A percentile compares a stretch with the other conserved stretches of the same genome.
These are phyloP conservation scores for Phytopythium chamaehyphon DNA, from an alignment of 352 stramenopile species.

Conservation along the genomic window DNA sequence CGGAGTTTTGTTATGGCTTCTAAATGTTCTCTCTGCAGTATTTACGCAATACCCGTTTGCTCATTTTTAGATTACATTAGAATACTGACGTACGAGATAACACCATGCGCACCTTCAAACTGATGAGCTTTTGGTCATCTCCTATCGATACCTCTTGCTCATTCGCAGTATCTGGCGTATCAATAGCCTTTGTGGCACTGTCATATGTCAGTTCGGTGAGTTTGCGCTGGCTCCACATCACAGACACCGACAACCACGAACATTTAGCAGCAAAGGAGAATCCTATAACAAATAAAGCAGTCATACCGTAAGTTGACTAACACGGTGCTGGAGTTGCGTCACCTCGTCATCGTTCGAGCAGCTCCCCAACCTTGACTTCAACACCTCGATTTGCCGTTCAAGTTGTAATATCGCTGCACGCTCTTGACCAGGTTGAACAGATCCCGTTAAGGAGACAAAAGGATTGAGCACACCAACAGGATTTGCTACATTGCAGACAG, in stretches of 20 bases:
- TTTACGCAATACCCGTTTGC: neutral
- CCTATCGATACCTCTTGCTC: constrained; percentile 5
- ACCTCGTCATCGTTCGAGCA: constrained; percentile 9
- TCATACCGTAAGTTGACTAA: constrained; percentile 24
- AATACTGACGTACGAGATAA: neutral
- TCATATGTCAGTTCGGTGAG: constrained; percentile 14
- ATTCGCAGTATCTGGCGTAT: neutral
- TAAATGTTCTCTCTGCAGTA: constrained; percentile 29
- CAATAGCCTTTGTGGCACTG: neutral
- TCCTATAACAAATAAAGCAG: neutral
- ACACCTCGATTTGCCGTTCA: constrained; percentile 21
- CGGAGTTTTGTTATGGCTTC: constrained; percentile 38
- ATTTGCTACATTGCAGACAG: neutral
- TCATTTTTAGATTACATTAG: neutral
- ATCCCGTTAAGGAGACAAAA: neutral
- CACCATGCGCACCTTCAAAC: constrained; percentile 27
- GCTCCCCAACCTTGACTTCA: constrained; percentile 17
- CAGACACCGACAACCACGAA: neutral
- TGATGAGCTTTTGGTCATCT: constrained; percentile 26
- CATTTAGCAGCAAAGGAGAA: neutral
- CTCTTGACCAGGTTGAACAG: constrained; percentile 12
- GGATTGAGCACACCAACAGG: neutral
- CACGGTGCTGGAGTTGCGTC: constrained; percentile 13
- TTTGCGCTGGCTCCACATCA: constrained; percentile 25
- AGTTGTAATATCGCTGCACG: constrained; percentile 16